Base-by-base conservation (phyloP, 2,329 filamentous ascomycete genomes). In the Coleophoma crateriformis region DNA sequence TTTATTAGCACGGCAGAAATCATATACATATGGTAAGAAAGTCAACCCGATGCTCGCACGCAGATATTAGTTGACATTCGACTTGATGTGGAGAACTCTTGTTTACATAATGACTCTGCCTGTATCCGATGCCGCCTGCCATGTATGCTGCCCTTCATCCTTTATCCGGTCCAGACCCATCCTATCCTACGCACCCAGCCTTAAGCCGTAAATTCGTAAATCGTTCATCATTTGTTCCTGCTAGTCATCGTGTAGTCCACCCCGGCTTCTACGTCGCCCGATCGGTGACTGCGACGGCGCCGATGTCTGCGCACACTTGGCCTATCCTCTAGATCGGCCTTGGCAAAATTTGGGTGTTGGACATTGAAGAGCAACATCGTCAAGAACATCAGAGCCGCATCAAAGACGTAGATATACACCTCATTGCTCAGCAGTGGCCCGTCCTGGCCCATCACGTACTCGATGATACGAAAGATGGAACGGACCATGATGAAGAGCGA, bases 401-500 rank as follows among this genome's bases (percentile, higher is more conserved):
- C 71, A 46, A 73, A 71, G 10, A 66, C 61, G 52, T 71, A 72
- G 8, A 73, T 46, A 19, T 63, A 69, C 50, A 65, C 66, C 59
- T 75, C 72, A 39, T 69, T 64, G 22, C 56, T 51, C 15, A 74
- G 57, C 20, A 75, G 54, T 47, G 67, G 70, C 1, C 72, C 72
- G 11, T 62, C 52, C 34, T 66, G 61, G 2, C 71, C 71, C 57
- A 69, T 63, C 0, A 59, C 49, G 51, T 70, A 77, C 59, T 76
- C 73, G n/a, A 71, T 58, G 13, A 74, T 62, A 17, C 74, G 64
- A 44, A 75, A 71, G 3, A 74, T 51, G 14, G 61, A 68, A 32
- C 74, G 64, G 3, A 74, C 45, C 37, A 76, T 58, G 52, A 76
- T 75, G 14, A 75, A 58, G 1, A 57, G 51, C 47, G 65, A 69